These are phyloP conservation scores for Teunomyces panamensis DNA, from an alignment of 805 yeast species.

Conservation along the genomic window DNA sequence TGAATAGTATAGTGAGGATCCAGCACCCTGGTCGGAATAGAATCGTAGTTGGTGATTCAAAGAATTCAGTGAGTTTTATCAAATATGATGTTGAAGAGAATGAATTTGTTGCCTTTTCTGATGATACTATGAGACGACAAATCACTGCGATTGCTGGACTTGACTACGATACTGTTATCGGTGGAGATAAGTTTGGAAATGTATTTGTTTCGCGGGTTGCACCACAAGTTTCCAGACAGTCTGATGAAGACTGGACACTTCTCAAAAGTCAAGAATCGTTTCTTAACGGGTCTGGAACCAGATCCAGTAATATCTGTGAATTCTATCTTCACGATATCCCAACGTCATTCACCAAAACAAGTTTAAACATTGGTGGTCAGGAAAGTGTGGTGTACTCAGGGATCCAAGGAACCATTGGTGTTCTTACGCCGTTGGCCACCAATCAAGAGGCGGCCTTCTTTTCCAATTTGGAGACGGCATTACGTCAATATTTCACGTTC, in stretches of 20 bases:
- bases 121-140: slow-evolving; percentile 67
- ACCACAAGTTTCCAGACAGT: slow-evolving; percentile 41
- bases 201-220: slow-evolving; percentile 65
- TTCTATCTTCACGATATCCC: slow-evolving; percentile 70
- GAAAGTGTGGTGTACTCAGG: slow-evolving; percentile 72
- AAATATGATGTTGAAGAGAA: slow-evolving; percentile 48
- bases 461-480: slow-evolving; percentile 47
- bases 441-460: slow-evolving; percentile 61
- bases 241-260: slow-evolving; percentile 48
- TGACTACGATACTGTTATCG: slow-evolving; percentile 73
- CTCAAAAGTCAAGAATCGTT: slow-evolving; percentile 27
- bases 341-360: slow-evolving; percentile 54
- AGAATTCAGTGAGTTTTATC: slow-evolving; percentile 59
- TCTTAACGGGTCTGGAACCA: slow-evolving; percentile 52
- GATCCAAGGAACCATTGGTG: slow-evolving; percentile 78
- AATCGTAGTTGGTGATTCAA: slow-evolving; percentile 68
- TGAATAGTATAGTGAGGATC: slow-evolving; percentile 52
- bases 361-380: slow-evolving; percentile 58
- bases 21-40: slow-evolving; percentile 50
- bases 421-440: slow-evolving; percentile 63
- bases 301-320: slow-evolving; percentile 52
- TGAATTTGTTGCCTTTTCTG: slow-evolving; percentile 61
- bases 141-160: slow-evolving; percentile 57
- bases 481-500: slow-evolving; percentile 30
- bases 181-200: slow-evolving; percentile 89